A percentile compares a stretch with the other conserved stretches of the same genome.
These are phyloP conservation scores for Trichothecium roseum DNA, from an alignment of 2,329 filamentous ascomycete species.

Conservation along the genomic window DNA sequence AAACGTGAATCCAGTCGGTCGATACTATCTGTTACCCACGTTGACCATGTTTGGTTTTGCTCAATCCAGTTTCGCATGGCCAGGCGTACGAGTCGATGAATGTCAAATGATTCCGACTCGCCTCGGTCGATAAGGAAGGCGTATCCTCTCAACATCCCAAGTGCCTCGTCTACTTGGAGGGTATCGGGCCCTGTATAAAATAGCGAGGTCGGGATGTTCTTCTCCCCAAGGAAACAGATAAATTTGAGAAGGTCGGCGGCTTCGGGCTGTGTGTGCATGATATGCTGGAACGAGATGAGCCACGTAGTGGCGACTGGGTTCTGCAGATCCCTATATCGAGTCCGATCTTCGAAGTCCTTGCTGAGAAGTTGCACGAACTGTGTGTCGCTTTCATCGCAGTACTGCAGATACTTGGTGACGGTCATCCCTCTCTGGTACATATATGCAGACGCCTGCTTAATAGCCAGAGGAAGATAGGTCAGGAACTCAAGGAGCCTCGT, in stretches of 20 bases:
- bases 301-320: conserved; percentile 21
- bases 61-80: conserved; percentile 13
- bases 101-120: conserved; percentile 8
- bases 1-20: too few relatives aligned
- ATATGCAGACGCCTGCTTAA: conserved; percentile 23
- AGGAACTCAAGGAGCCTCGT: conserved; percentile 17
- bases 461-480: conserved; percentile 20
- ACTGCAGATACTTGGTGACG: conserved; percentile 13
- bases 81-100: conserved; percentile 14
- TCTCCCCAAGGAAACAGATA: conserved; percentile 16
- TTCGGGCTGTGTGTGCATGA: conserved; percentile 11
- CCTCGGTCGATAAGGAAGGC: conserved; percentile 17
- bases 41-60: conserved; percentile 1
- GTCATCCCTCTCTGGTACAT: conserved; percentile 17
- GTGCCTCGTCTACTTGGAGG: conserved; percentile 10
- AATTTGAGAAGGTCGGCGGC: conserved; percentile 18
- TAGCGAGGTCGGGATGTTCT: conserved; percentile 17
- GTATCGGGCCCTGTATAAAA: conserved; percentile 8
- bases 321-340: conserved; percentile 12
- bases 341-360: conserved; percentile 16
- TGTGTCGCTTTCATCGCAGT: conserved; percentile 12
- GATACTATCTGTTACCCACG: too few relatives aligned
- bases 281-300: conserved; percentile 22
- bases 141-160: conserved; percentile 16
- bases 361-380: conserved; percentile 14